Base-by-base conservation (phyloP, 2,329 filamentous ascomycete genomes). In the Juglanconis juglandina region DNA sequence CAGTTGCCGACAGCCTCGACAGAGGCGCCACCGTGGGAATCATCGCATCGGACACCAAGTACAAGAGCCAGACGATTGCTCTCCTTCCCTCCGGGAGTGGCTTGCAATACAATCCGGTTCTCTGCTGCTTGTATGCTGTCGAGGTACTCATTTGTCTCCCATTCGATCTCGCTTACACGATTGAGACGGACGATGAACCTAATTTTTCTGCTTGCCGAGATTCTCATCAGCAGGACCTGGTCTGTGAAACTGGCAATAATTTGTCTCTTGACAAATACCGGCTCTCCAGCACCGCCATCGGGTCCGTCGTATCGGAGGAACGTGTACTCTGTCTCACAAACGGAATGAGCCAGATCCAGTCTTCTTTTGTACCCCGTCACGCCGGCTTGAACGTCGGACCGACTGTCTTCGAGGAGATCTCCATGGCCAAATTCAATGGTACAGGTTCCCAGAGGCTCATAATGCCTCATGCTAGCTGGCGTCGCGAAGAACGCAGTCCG, bases 401-500 rank as follows among this genome's bases (percentile, higher is more conserved):
- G n/a, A 46, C 37, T 24, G 44, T 54, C 60, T n/a, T 34, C 17
- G 47, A 14, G 48, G 10, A 30, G n/a, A 42, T 50, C 13, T 4
- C 47, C 60, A 47, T 78, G 75, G 6, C 69, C 72, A 60, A 79
- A 75, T 33, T 77, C 74, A 4, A 80, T 44, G n/a, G 72, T 74
- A 8, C 77, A 65, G 5, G 63, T 68, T 0, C 72, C 73, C 8
- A 75, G 55, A 2, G 73, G 77, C 60, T 81, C 79, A 62, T 80
- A 81, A 61, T 80, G 76, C 44, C 79, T 72, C 66, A 79, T 77
- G 47, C 73, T 75, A 50, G 75, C 72, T 11, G 79, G 78, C 11
- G 72, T 77, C 32, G 76, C 74, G 62, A 79, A 77, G 63, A 81
- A 81, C 4, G 74, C 73, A 47, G 68, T 67, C 50, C 71, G 66